phyloP scores from a whole-genome alignment of 1,139 yeast species.

The Ashbya aceris region DNA sequence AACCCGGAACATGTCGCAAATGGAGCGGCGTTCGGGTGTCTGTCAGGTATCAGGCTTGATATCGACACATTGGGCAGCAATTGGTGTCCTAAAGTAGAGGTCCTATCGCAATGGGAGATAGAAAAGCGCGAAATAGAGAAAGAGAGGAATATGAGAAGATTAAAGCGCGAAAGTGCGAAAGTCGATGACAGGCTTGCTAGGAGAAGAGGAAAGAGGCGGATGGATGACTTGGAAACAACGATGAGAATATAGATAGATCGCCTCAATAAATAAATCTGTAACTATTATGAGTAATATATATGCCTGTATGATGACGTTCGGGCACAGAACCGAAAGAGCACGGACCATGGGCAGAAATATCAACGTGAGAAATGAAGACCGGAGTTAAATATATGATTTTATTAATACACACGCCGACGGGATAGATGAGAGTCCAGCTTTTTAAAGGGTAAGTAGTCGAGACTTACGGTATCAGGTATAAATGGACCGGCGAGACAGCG shows the following conservation, averaged over 20 bases:
- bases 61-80: conserved; percentile 55
- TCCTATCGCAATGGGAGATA: conserved; percentile 82
- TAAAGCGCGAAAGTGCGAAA: conserved; percentile 81
- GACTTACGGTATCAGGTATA: too few species aligned
- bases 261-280: neutral
- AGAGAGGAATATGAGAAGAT: conserved; percentile 81
- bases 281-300: neutral
- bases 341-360: too few species aligned
- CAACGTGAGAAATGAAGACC: too few species aligned
- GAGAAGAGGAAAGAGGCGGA: conserved; percentile 44
- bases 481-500: too few species aligned
- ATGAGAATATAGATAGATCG: conserved; percentile 14
- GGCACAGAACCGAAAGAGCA: too few species aligned
- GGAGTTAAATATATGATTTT: too few species aligned
- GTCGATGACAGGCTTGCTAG: conserved; percentile 43
- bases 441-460: too few species aligned
- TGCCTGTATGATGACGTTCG: neutral
- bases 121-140: conserved; percentile 93
- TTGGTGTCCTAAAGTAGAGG: conserved; percentile 87
- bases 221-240: conserved; percentile 46
- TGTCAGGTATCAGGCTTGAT: conserved; percentile 60
- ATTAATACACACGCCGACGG: too few species aligned
- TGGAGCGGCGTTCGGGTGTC: conserved; percentile 48
- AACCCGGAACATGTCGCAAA: conserved; percentile 48
- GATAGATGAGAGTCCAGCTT: too few species aligned